Evolutionary conservation across 371 early-diverging fungal genomes (phyloP).

Genomic region (Nosema muscidifuracis): DNA sequence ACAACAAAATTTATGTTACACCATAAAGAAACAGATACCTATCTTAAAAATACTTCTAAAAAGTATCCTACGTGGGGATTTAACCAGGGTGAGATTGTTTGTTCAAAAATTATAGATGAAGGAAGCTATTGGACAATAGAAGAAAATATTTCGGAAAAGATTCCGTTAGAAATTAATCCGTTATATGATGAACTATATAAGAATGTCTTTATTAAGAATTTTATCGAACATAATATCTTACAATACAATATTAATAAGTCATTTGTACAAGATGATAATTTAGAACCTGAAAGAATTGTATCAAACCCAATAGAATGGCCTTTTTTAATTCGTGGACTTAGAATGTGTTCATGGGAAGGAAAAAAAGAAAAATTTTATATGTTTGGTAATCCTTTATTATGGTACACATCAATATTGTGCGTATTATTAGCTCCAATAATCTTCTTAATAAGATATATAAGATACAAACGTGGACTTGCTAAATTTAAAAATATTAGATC

Average conservation of each 20-base stretch:
- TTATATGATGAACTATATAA: slow-evolving; percentile 23
- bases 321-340: slow-evolving; percentile 74
- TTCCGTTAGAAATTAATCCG: slow-evolving; percentile 33
- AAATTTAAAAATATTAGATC: slow-evolving; percentile 12
- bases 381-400: slow-evolving; percentile 85
- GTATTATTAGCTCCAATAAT: slow-evolving; percentile 61
- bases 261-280: slow-evolving; percentile 83
- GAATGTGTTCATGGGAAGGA: slow-evolving; percentile 93
- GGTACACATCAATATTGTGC: slow-evolving; percentile 77
- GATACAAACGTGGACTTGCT: slow-evolving; percentile 1
- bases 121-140: slow-evolving; percentile 89
- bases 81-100: slow-evolving; percentile 83
- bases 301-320: slow-evolving; percentile 89
- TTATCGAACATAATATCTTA: slow-evolving; percentile 82
- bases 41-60: slow-evolving; percentile 71
- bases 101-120: slow-evolving; percentile 68
- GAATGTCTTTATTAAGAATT: slow-evolving; percentile 73
- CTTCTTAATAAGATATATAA: slow-evolving; percentile 33
- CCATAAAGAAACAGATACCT: slow-evolving; percentile 72
- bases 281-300: slow-evolving; percentile 74
- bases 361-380: slow-evolving; percentile 78
- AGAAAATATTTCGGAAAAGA: slow-evolving; percentile 65
- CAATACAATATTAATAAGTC: slow-evolving; percentile 97
- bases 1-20: slow-evolving; percentile 78
- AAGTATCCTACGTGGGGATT: slow-evolving; percentile 94